These are phyloP conservation scores for Erysimum cheiri DNA, from an alignment of 441 rosid genomes.

Conservation along the genomic window DNA sequence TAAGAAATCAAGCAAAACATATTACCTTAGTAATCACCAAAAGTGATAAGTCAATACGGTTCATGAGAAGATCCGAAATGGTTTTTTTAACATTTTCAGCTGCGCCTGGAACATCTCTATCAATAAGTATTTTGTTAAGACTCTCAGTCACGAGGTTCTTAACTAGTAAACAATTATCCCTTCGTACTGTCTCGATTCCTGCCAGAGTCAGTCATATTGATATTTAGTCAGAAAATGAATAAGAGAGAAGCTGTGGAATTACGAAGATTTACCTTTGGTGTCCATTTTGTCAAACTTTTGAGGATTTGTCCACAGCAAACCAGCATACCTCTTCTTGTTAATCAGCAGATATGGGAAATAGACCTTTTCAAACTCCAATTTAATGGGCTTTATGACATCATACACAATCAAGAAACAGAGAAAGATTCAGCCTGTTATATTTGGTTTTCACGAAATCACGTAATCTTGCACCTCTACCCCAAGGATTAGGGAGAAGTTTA, in stretches of 20 bases:
- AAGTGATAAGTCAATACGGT: constrained; percentile 97
- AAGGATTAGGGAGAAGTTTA: constrained; percentile 26
- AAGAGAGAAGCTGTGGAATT: constrained; percentile 35
- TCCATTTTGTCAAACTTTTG: constrained; percentile 93
- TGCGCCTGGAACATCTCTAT: constrained; percentile 90
- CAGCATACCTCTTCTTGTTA: constrained; percentile 99
- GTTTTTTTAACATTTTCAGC: constrained; percentile 90
- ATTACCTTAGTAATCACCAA: constrained; percentile 94
- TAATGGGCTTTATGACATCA: constrained; percentile 79
- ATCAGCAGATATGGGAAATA: constrained; percentile 93
- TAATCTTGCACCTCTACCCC: constrained; percentile 20
- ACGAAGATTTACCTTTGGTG: constrained; percentile 74
- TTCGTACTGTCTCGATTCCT: constrained; percentile 98
- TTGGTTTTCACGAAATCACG: constrained; percentile 22
- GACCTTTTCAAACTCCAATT: constrained; percentile 98
- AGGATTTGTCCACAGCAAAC: constrained; percentile 92
- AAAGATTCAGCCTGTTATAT: constrained; percentile 13
- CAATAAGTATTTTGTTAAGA: constrained; percentile 87
- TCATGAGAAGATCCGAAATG: constrained; percentile 96
- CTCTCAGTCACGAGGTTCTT: constrained; percentile 94
- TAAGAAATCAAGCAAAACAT: constrained; percentile 31
- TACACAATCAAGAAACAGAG: constrained; percentile 33
- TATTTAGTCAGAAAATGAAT: constrained; percentile 26
- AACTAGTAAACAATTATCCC: constrained; percentile 97
- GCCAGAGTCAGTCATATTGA: constrained; percentile 39